phyloP scores from a whole-genome alignment of 1,284 basidiomycete species.

The Ceratobasidium sp. region DNA sequence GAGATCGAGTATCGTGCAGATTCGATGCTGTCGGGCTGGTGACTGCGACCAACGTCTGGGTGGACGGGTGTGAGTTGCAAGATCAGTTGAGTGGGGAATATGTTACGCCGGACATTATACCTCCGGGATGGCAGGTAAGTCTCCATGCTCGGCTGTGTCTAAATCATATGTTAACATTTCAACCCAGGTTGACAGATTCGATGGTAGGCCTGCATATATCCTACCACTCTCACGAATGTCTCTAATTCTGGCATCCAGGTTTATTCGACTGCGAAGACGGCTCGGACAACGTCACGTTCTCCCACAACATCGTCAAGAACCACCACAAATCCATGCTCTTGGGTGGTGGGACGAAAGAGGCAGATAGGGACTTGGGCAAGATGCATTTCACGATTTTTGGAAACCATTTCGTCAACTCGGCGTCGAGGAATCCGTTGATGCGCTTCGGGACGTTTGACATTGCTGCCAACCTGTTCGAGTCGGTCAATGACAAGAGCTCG shows the following conservation, averaged over 20 bases:
- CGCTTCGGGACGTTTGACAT: constrained; percentile 29
- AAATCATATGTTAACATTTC: background rate
- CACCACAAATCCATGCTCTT: constrained; percentile 31
- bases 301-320: constrained; percentile 25
- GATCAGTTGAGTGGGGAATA: constrained; percentile 34
- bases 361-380: constrained; percentile 28
- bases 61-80: constrained; percentile 28
- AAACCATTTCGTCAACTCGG: constrained; percentile 32
- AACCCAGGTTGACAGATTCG: constrained; percentile 16
- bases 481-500: constrained; percentile 14
- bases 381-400: constrained; percentile 32
- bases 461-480: constrained; percentile 28
- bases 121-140: constrained; percentile 33
- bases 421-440: constrained; percentile 28
- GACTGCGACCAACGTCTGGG: constrained; percentile 36
- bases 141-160: background rate
- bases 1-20: background rate
- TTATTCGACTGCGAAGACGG: constrained; percentile 37
- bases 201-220: constrained; percentile 4
- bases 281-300: constrained; percentile 31
- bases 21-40: constrained; percentile 31
- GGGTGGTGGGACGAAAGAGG: constrained; percentile 23
- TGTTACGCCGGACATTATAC: constrained; percentile 18
- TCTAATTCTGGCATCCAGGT: background rate
- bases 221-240: no score